These are phyloP conservation scores for Wakefieldia striispora DNA, from an alignment of 768 basidiomycete species.

Conservation along the genomic window DNA sequence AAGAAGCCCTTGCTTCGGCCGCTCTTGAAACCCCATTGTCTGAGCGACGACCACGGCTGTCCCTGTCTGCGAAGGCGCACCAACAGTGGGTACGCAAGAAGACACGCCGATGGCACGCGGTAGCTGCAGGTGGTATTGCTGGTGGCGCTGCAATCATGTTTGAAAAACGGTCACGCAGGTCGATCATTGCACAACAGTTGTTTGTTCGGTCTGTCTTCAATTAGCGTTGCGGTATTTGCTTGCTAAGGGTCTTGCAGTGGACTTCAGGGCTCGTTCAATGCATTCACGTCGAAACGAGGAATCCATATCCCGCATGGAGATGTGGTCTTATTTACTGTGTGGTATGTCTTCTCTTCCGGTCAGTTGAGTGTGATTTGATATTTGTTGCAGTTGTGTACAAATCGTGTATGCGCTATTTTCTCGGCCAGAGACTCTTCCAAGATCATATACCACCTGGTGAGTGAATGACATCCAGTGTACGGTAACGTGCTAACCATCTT, in stretches of 20 bases:
- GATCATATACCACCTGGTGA: slow-evolving; percentile 73
- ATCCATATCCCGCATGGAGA: slow-evolving; percentile 81
- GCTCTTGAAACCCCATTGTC: slow-evolving; percentile 20
- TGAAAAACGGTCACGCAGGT: slow-evolving; percentile 65
- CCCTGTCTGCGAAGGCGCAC: slow-evolving; percentile 61
- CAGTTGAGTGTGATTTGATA: neutral
- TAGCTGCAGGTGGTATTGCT: slow-evolving; percentile 72
- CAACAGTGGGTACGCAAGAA: slow-evolving; percentile 61
- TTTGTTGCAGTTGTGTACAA: slow-evolving; percentile 63
- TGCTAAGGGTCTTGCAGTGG: slow-evolving; percentile 48
- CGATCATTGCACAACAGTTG: slow-evolving; percentile 78
- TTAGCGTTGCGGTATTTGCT: neutral
- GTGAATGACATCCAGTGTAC: slow-evolving; percentile 8
- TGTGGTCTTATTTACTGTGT: slow-evolving; percentile 74
- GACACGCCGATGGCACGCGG: slow-evolving; percentile 75
- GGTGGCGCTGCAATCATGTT: slow-evolving; percentile 74
- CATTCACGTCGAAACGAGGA: slow-evolving; percentile 62
- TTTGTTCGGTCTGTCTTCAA: slow-evolving; percentile 64
- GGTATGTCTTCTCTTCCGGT: slow-evolving; percentile 41
- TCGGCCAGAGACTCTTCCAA: slow-evolving; percentile 81
- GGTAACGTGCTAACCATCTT: neutral
- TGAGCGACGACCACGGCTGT: slow-evolving; percentile 50
- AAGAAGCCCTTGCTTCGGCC: slow-evolving; percentile 5
- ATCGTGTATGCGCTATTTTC: slow-evolving; percentile 80
- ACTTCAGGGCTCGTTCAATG: slow-evolving; percentile 86